Base-by-base conservation (phyloP, 176 grass and related monocot species). In the Pontederia paniculata region DNA sequence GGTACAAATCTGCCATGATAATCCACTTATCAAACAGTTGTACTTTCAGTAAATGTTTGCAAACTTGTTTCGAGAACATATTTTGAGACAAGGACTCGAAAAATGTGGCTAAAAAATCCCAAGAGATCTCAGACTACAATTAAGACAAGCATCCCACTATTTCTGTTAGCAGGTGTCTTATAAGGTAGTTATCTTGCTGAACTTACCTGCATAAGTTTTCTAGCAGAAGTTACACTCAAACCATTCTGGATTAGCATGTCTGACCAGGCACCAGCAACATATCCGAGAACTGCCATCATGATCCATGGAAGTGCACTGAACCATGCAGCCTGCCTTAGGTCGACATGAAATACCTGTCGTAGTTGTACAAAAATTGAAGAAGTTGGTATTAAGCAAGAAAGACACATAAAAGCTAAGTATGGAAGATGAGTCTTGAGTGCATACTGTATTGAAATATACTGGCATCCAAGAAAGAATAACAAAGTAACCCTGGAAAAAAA, bases 391-490 rank as follows among this genome's bases (percentile, higher is more conserved):
- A 3, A 45, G 18, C 23, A 4, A 47, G 12, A 8, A 48, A 6
- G 5, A 22, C 21, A 2, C 20, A 63, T 12, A 21, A 48, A 47
- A 0, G 0, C 1, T 42, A 47, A 63, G 12, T 20, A 46, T 23
- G 18, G n/a, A 3, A 23, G 16, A 21, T 19, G 19, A 23, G 17
- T 44, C 16, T 22, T 23, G 21, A 63, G 44, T 48, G 59, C 77
- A 62, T 84, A 91, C 93, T 37, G 77, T 91, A 68, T 88, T 97
- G 71, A 97, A 97, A 74, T 97, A 97, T 51, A 90, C 74, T 54
- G 93, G 93, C 83, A 91, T 97, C 93, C 93, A 97, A 41, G 93
- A 97, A 81, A 97, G 86, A 53, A 97, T 88, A 47, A 88, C 83
- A 44, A 97, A 97, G 77, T 97, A 97, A 43, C 93, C 93, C 93